Conservation (phyloP, 371 early-diverging fungal genomes). For the Zychaea mexicana region DNA sequence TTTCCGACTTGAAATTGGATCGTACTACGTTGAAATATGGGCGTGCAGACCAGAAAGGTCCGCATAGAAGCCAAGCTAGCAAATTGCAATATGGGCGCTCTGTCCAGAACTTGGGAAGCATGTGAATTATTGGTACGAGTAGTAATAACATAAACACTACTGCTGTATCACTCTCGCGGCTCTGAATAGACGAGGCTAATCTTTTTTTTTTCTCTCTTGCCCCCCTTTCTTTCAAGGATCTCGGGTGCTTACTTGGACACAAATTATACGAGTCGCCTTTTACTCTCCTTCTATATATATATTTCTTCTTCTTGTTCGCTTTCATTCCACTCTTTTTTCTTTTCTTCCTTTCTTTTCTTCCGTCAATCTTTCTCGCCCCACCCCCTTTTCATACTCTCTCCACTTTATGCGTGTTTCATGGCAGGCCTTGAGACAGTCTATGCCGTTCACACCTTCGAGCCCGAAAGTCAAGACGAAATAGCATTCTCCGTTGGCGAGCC, state of each 20-base stretch:
- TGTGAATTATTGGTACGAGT: too few species aligned
- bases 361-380: too few species aligned
- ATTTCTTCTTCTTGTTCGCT: not conserved
- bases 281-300: not conserved
- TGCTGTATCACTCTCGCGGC: too few species aligned
- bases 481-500: conserved; percentile 71
- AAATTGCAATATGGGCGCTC: too few species aligned
- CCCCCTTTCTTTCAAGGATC: not conserved
- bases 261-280: not conserved
- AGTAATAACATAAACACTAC: too few species aligned
- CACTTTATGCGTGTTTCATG: conserved; percentile 20
- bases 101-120: not conserved
- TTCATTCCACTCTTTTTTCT: not conserved
- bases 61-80: too few species aligned
- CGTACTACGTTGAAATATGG: not conserved
- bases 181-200: not conserved
- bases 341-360: conserved; percentile 2
- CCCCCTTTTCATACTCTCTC: conserved; percentile 1
- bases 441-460: conserved; percentile 68
- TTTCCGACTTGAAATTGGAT: conserved; percentile 3
- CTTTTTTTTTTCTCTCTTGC: not conserved
- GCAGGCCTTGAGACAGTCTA: conserved; percentile 57
- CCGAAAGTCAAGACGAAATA: conserved; percentile 81
- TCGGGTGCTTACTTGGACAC: not conserved
- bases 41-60: not conserved